Base-by-base conservation (phyloP, 352 stramenopile genomes). In the Phytophthora colocasiae region DNA sequence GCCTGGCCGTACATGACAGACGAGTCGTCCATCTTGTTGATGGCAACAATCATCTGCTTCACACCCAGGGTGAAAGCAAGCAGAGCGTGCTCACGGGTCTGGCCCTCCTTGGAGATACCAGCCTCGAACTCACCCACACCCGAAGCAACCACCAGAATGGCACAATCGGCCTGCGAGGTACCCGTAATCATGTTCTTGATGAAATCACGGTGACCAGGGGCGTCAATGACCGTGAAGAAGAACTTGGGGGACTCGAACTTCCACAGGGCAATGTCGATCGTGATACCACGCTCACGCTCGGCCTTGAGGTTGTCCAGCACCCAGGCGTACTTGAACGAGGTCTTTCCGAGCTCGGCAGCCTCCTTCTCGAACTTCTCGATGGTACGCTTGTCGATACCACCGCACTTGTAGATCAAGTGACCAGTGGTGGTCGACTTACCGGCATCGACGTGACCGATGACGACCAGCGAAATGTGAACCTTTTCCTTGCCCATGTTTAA, bases 141-240 rank as follows among this genome's bases (percentile, higher is more conserved):
- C 12, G 96, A 95, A 69, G 97, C 89, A 27, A 99, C 89, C 26
- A 99, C 91, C 9, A 99, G 80, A 65, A 99, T 81, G 40, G 97
- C 97, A 57, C 96, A 95, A 88, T 99, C 97, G n/a, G 97, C 97
- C 82, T 99, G 97, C 64, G 93, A 98, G 12, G 96, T 98, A 52
- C 97, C 97, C 38, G 97, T 99, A 75, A 99, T 99, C 97, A 99
- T 99, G 83, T 99, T 99, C 93, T 99, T 99, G 81, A 99, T 99
- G 83, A 99, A 99, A 78, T 99, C 97, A 77, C 95, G 87, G 84
- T 99, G 96, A 32, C 97, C 97, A 40, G 98, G 98, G 41, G 95
- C 90, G 89, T 99, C 97, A 79, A 99, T 99, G 56, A 99, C 88
- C 52, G 97, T 99, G 79, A 98, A 99, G 78, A 96, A 80, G 86